Conservation (phyloP, 305 asterid genomes). For the Galium porrigens region DNA sequence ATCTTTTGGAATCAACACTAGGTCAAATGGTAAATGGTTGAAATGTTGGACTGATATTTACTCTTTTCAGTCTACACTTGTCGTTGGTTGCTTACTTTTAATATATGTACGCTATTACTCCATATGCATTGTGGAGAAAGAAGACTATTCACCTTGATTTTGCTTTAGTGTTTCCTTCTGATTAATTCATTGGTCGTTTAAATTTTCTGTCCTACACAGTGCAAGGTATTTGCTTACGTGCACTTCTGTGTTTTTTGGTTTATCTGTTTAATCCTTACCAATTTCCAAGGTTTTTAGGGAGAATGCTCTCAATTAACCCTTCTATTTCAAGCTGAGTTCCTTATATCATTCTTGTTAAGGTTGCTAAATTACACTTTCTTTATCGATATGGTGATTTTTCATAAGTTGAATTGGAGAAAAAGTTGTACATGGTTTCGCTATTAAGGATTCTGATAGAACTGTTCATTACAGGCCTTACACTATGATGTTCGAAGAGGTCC, state of each 20-base stretch:
- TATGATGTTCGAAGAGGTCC: slow-evolving; percentile 98
- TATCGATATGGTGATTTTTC: background rate
- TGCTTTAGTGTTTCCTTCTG: background rate
- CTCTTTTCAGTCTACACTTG: background rate
- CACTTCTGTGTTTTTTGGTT: background rate
- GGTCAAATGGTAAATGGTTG: background rate
- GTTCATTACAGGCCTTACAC: slow-evolving; percentile 58
- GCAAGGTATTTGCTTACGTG: background rate
- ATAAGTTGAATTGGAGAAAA: background rate
- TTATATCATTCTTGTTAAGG: background rate
- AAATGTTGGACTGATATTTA: background rate
- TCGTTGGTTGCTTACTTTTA: background rate
- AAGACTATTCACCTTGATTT: background rate
- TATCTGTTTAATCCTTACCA: background rate
- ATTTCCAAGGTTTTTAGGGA: slow-evolving; percentile 1
- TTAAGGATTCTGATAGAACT: slow-evolving; percentile 1
- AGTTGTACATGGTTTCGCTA: background rate
- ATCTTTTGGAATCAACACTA: background rate
- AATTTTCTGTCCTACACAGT: background rate
- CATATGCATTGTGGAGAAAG: background rate
- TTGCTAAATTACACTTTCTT: background rate
- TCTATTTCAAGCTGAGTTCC: background rate
- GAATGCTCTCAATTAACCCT: background rate
- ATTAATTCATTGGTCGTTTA: background rate
- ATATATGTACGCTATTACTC: background rate